Evolutionary conservation across 108 stramenopile genomes (phyloP).

Genomic region (Discostella pseudostelligera): DNA sequence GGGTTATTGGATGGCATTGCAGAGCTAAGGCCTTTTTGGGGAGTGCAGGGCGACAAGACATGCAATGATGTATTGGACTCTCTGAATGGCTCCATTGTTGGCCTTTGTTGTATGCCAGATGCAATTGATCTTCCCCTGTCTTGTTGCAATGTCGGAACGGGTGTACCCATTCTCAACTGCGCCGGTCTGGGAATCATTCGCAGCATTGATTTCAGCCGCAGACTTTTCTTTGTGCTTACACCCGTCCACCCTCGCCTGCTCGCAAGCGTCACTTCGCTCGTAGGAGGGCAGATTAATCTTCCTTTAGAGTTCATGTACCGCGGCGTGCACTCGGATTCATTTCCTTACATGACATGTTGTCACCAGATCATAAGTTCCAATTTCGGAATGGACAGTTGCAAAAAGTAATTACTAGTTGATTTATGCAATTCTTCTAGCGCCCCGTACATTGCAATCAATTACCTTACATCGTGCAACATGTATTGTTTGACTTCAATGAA

Average conservation of each 20-base stretch:
- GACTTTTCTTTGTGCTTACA: constrained; percentile 67
- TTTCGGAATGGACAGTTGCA: constrained; percentile 48
- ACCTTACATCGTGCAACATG: no score
- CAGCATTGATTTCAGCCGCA: constrained; percentile 59
- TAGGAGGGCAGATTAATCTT: constrained; percentile 54
- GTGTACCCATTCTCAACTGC: constrained; percentile 44
- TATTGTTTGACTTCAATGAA: no score
- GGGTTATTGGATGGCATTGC: constrained; percentile 25
- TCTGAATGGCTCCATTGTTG: constrained; percentile 72
- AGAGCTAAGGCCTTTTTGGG: constrained; percentile 16
- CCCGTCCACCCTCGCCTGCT: constrained; percentile 51
- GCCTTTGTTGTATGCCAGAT: constrained; percentile 53
- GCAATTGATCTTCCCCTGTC: constrained; percentile 8
- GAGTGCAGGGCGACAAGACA: constrained; percentile 32
- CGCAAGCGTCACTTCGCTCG: constrained; percentile 44
- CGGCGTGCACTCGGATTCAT: constrained; percentile 71
- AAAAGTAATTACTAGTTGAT: neutral
- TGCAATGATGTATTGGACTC: constrained; percentile 46
- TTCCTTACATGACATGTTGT: constrained; percentile 55
- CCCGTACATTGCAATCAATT: no score
- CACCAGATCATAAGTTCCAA: constrained; percentile 11
- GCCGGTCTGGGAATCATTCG: constrained; percentile 79
- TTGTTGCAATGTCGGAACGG: constrained; percentile 11
- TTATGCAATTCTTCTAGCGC: no score
- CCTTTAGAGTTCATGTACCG: constrained; percentile 65